Conservation (phyloP, 257 asterid species). For the Plantago elongata region DNA sequence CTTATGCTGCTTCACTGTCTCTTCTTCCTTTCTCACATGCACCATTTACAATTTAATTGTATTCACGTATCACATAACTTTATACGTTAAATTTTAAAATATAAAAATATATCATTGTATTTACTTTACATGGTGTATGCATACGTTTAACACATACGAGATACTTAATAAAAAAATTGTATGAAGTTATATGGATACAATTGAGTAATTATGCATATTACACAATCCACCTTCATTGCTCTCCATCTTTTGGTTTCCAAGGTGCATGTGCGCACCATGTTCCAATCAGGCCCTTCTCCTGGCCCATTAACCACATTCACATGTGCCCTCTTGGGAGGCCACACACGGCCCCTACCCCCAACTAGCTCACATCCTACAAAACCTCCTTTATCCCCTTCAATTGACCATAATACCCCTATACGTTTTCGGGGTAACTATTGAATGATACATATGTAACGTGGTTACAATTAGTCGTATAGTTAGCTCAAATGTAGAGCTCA, state of each 20-base stretch:
- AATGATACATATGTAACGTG: too few relatives aligned
- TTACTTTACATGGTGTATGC: too few relatives aligned
- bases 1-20: constrained; percentile 65
- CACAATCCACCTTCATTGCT: too few relatives aligned
- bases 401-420: neutral
- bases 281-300: constrained; percentile 28
- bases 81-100: too few relatives aligned
- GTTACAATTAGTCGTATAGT: too few relatives aligned
- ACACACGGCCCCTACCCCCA: constrained; percentile 13
- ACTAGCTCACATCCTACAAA: constrained; percentile 16
- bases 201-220: too few relatives aligned
- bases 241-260: constrained; percentile 16
- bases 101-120: too few relatives aligned
- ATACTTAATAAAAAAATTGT: too few relatives aligned
- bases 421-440: neutral
- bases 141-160: too few relatives aligned
- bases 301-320: constrained; percentile 59
- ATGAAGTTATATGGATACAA: too few relatives aligned
- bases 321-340: constrained; percentile 58
- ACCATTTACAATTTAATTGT: neutral
- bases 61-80: too few relatives aligned
- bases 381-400: constrained; percentile 1
- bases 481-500: too few relatives aligned
- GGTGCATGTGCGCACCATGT: constrained; percentile 65
- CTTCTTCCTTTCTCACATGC: constrained; percentile 55